phyloP scores from a whole-genome alignment of 2,329 filamentous ascomycete species.

The Macrophomina pseudophaseolina region DNA sequence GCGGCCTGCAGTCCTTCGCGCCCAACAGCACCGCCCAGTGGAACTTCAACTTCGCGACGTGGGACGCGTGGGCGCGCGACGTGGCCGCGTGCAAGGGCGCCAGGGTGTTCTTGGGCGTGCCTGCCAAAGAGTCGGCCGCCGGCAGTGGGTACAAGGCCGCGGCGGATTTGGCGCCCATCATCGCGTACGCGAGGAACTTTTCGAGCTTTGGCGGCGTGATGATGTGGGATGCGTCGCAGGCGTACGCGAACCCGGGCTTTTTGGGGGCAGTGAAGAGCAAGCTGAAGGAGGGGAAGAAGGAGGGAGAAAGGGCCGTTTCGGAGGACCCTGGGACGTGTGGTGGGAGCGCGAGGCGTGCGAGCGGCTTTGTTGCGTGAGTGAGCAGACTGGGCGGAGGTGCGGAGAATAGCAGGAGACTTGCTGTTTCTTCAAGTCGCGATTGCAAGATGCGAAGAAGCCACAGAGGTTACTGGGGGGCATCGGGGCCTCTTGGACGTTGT shows the following conservation, averaged over 20 bases:
- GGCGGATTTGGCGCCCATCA: slow-evolving; percentile 54
- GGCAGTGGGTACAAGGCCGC: slow-evolving; percentile 62
- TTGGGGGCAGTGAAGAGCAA: slow-evolving; percentile 31
- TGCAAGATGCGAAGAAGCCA: too few relatives aligned
- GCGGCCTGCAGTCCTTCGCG: slow-evolving; percentile 61
- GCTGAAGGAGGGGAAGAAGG: not conserved
- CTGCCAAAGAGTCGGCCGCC: slow-evolving; percentile 58
- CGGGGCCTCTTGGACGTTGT: too few relatives aligned
- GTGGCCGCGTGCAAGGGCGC: slow-evolving; percentile 63
- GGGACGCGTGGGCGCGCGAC: slow-evolving; percentile 69
- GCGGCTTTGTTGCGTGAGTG: too few relatives aligned
- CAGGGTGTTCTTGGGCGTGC: slow-evolving; percentile 67
- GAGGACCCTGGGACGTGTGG: too few relatives aligned
- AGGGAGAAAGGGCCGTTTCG: too few relatives aligned
- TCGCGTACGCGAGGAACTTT: slow-evolving; percentile 61
- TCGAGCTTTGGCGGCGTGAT: slow-evolving; percentile 70
- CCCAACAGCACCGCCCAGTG: slow-evolving; percentile 51
- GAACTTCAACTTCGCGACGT: slow-evolving; percentile 66
- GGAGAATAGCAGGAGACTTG: too few relatives aligned
- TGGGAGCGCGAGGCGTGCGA: too few relatives aligned
- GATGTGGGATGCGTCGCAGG: slow-evolving; percentile 64
- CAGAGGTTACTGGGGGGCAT: too few relatives aligned
- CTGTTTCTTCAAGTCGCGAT: too few relatives aligned
- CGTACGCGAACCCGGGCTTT: slow-evolving; percentile 38
- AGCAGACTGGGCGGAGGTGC: too few relatives aligned